Evolutionary conservation across 805 yeast genomes (phyloP).

Genomic region (Debaryomyces tyrocola): DNA sequence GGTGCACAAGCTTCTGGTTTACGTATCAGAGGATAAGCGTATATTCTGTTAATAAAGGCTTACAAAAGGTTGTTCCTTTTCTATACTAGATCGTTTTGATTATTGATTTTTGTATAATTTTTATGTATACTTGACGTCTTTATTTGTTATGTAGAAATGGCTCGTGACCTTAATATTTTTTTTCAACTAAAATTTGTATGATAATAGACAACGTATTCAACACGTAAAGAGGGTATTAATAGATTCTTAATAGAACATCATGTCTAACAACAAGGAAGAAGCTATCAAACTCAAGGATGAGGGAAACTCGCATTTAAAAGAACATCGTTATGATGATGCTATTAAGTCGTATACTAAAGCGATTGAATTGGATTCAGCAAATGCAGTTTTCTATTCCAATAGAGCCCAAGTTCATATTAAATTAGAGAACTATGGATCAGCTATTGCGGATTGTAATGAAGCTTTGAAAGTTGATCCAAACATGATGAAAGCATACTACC

Average conservation of each 20-base stretch:
- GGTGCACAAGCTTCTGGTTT: constrained; percentile 95
- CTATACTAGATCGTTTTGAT: neutral
- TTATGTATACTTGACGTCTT: no score
- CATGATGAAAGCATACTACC: constrained; percentile 78
- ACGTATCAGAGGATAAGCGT: constrained; percentile 43
- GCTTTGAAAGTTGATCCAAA: constrained; percentile 68
- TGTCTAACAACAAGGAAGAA: constrained; percentile 16
- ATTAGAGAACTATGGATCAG: constrained; percentile 81
- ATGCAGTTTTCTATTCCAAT: constrained; percentile 73
- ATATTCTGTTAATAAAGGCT: neutral
- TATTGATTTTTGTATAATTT: neutral
- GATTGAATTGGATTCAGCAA: constrained; percentile 57
- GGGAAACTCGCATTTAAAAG: constrained; percentile 75
- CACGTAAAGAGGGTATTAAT: neutral
- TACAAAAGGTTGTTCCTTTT: neutral
- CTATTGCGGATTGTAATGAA: constrained; percentile 72
- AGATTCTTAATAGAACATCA: neutral
- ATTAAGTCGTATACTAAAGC: constrained; percentile 73
- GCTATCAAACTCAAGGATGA: constrained; percentile 59
- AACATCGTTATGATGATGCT: constrained; percentile 63
- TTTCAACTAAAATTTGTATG: neutral
- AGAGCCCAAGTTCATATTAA: constrained; percentile 89
- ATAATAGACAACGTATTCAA: no score
- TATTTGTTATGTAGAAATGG: neutral
- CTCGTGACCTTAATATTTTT: neutral